A percentile compares a stretch with the other conserved stretches of the same genome.
phyloP scores from a whole-genome alignment of 495 filamentous ascomycete species.

The Letharia columbiana region DNA sequence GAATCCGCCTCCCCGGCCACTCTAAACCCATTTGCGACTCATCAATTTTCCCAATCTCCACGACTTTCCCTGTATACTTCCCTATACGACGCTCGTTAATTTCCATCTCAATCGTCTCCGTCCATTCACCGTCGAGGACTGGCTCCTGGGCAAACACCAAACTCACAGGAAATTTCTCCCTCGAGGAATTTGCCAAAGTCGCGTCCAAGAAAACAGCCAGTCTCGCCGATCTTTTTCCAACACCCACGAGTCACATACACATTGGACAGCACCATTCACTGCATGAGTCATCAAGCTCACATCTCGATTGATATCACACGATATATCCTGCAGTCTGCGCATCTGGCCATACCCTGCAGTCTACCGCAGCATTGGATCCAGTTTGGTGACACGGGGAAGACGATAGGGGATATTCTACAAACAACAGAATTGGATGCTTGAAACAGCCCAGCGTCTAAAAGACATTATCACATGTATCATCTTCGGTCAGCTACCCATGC shows the following conservation, averaged over 20 bases:
- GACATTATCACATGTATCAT: conserved; percentile 7
- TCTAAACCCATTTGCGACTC: conserved; percentile 5
- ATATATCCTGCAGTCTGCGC: conserved; percentile 5
- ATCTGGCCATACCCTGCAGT: neutral
- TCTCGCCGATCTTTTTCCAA: conserved; percentile 10
- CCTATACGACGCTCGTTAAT: conserved; percentile 9
- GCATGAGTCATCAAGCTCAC: neutral
- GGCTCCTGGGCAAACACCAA: conserved; percentile 9
- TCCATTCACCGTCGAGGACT: conserved; percentile 1
- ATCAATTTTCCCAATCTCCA: neutral
- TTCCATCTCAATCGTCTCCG: conserved; percentile 1
- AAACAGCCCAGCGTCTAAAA: conserved; percentile 1
- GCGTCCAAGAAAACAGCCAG: conserved; percentile 2
- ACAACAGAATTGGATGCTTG: neutral
- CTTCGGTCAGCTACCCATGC: conserved; percentile 3
- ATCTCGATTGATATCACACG: neutral
- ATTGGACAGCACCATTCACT: neutral
- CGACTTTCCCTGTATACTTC: neutral
- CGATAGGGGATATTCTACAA: neutral
- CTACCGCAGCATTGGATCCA: conserved; percentile 10
- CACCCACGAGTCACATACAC: neutral
- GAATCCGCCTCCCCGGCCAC: neutral
- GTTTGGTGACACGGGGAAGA: neutral
- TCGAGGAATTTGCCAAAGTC: conserved; percentile 4
- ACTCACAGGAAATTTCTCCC: neutral